These are phyloP conservation scores for Plasmodium relictum DNA, from an alignment of 169 alveolate species.

Conservation along the genomic window DNA sequence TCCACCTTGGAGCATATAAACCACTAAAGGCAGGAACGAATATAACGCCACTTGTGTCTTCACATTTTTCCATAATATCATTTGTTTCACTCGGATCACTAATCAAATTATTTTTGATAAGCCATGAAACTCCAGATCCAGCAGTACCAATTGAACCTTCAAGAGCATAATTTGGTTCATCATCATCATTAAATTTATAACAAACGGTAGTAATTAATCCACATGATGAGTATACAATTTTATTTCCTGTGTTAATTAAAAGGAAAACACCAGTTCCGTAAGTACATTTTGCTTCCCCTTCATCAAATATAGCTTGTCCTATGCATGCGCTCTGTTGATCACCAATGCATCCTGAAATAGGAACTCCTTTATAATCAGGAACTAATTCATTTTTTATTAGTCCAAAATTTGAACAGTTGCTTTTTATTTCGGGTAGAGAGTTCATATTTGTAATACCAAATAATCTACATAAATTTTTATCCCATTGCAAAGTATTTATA, in stretches of 20 bases:
- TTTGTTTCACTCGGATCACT: constrained; percentile 83
- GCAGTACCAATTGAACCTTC: constrained; percentile 97
- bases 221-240: constrained; percentile 85
- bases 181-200: constrained; percentile 85
- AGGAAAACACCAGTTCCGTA: constrained; percentile 97
- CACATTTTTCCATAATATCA: constrained; percentile 80
- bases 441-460: constrained; percentile 80
- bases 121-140: constrained; percentile 94
- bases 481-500: constrained; percentile 90
- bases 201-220: constrained; percentile 94
- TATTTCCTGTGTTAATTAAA: constrained; percentile 92
- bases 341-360: constrained; percentile 92
- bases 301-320: constrained; percentile 91
- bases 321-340: constrained; percentile 95
- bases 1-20: constrained; percentile 96
- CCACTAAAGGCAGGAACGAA: constrained; percentile 96
- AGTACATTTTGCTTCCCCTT: constrained; percentile 92
- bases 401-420: constrained; percentile 85
- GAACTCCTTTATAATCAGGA: constrained; percentile 84
- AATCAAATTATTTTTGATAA: constrained; percentile 84
- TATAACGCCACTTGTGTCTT: constrained; percentile 92
- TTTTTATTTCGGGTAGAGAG: constrained; percentile 82
- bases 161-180: constrained; percentile 90
- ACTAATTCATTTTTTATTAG: constrained; percentile 66
- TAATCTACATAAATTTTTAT: constrained; percentile 86